Percentiles rank a stretch among this genome's conserved stretches.
phyloP scores from a whole-genome alignment of 2,329 filamentous ascomycete genomes.

The Massarina eburnea region DNA sequence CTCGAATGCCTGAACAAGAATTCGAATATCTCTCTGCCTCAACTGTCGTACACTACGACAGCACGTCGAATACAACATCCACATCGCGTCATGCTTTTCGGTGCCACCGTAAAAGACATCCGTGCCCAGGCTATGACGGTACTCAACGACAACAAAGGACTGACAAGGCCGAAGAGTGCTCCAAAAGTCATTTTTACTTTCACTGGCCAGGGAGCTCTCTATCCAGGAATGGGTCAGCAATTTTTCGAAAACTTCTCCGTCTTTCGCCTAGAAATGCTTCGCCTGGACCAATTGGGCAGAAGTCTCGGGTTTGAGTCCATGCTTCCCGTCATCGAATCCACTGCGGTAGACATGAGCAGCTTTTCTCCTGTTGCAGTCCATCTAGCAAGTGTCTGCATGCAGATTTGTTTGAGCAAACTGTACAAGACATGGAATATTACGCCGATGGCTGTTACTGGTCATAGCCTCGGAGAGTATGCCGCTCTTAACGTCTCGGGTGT shows the following conservation, averaged over 20 bases:
- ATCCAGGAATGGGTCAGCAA: constrained; percentile 16
- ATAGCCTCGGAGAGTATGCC: constrained; percentile 45
- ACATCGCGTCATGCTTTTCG: constrained; percentile 13
- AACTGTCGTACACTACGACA: constrained; percentile 26
- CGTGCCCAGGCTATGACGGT: constrained; percentile 4
- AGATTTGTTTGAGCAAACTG: constrained; percentile 38
- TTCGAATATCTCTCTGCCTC: constrained; percentile 3
- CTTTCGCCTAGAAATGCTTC: constrained; percentile 35
- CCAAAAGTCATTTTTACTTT: constrained; percentile 36
- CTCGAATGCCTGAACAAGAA: constrained; percentile 4
- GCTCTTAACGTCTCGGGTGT: constrained; percentile 43
- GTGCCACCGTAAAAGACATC: constrained; percentile 4
- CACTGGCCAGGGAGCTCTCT: constrained; percentile 42
- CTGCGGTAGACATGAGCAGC: not conserved
- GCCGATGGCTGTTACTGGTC: constrained; percentile 22
- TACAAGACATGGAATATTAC: constrained; percentile 17
- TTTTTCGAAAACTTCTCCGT: constrained; percentile 17
- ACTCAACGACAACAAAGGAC: not conserved
- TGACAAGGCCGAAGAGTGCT: constrained; percentile 1
- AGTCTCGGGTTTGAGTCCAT: constrained; percentile 37
- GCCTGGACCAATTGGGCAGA: constrained; percentile 30
- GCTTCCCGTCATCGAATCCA: constrained; percentile 14
- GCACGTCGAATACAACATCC: constrained; percentile 27
- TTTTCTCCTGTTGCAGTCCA: constrained; percentile 30
- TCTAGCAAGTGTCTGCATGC: constrained; percentile 42